Base-by-base conservation (phyloP, 306 rosid genomes). In the Hippophae rhamnoides region DNA sequence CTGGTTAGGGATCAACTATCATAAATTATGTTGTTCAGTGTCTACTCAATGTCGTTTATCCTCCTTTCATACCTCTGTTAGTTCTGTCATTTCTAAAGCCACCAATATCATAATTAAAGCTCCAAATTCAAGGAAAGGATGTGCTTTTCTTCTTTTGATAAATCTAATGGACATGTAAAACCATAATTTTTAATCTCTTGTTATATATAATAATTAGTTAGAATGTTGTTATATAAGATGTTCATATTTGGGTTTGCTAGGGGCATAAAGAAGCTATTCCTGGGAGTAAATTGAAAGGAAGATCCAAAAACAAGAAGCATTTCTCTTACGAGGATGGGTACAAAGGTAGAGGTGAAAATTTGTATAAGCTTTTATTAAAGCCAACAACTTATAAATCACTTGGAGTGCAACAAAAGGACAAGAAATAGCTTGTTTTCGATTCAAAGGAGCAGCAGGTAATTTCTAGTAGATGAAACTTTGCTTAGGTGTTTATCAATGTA, bases 391-490 rank as follows among this genome's bases (percentile, higher is more conserved):
- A 53, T 47, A 85, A 81, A 72, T 14, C 82, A 25, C 74, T 65
- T 66, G 85, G 87, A 49, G 44, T 74, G 66, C 74, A 79, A 47
- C 69, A 61, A 58, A 88, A 74, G 60, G 85, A 78, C 46, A 60
- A 60, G 61, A 87, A 76, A 62, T 84, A 85, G 50, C 47, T 74
- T 47, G 9, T 52, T 10, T 58, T 61, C 41, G 82, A 81, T 47
- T 56, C 73, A 66, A 76, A 72, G 62, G 87, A 84, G 54, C 79
- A 78, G 52, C 82, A 76, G 89, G 96, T 84, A 74, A 18, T 14
- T 18, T 18, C 23, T 18, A 0, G 23, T 18, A 18, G 1, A 18
- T 18, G 23, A 18, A 18, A 18, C 23, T 18, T 18, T 18, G 23
- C 23, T 18, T 18, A 18, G 23, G 23, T 18, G 1, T 18, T 18